These are phyloP conservation scores for Perilla frutescens DNA, from an alignment of 257 asterid genomes.

Conservation along the genomic window DNA sequence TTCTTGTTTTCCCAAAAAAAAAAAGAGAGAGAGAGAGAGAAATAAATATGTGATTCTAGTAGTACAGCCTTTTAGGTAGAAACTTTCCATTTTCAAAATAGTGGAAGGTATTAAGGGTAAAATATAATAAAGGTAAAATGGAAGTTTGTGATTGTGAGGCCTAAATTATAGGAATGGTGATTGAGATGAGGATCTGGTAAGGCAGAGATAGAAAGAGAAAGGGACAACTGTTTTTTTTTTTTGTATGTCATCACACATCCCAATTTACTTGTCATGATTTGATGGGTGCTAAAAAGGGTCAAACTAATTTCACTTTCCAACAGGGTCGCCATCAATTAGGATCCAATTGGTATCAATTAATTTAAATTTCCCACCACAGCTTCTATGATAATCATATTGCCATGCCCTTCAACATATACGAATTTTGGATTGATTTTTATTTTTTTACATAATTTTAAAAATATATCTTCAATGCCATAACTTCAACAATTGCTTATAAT, in stretches of 20 bases:
- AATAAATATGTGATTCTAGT: background rate
- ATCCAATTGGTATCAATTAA: background rate
- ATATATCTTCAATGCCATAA: too few relatives aligned
- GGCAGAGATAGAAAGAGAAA: background rate
- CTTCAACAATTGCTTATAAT: too few relatives aligned
- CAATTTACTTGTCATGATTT: conserved; percentile 25
- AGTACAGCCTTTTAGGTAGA: conserved; percentile 8
- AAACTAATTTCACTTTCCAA: conserved; percentile 13
- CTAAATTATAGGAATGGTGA: conserved; percentile 39
- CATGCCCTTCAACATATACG: too few relatives aligned
- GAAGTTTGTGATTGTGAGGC: conserved; percentile 41
- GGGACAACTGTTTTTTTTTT: conserved; percentile 16
- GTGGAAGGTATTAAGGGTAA: background rate
- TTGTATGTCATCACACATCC: conserved; percentile 20
- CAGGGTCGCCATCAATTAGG: conserved; percentile 3
- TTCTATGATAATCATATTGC: too few relatives aligned
- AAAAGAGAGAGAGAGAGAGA: background rate
- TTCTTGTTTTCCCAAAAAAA: too few relatives aligned
- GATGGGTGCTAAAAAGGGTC: conserved; percentile 24
- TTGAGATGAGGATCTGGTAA: conserved; percentile 37
- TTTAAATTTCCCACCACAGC: too few relatives aligned
- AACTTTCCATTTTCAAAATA: background rate
- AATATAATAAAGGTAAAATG: conserved; percentile 6
- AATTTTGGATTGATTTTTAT: too few relatives aligned
- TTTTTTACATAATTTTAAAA: too few relatives aligned